phyloP scores from a whole-genome alignment of 2,329 filamentous ascomycete genomes.

The Polytolypa hystricis region DNA sequence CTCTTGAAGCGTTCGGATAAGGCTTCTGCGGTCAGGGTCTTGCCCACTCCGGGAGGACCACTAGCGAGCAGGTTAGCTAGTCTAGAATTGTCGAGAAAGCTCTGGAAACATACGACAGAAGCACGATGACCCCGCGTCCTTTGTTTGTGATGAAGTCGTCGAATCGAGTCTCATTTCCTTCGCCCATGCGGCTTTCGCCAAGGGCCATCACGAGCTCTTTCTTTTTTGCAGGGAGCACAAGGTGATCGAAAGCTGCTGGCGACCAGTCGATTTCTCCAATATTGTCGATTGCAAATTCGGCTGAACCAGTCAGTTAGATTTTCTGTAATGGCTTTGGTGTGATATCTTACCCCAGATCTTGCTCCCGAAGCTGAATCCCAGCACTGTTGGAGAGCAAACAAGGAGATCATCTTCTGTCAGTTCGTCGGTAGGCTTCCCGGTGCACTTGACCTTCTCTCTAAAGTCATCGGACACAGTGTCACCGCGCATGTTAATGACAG shows the following conservation, averaged over 20 bases:
- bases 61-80: background rate
- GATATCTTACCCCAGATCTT: slow-evolving; percentile 9
- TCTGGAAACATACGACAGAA: slow-evolving; percentile 25
- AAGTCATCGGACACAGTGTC: background rate
- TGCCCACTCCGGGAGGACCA: slow-evolving; percentile 44
- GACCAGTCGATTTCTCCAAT: slow-evolving; percentile 36
- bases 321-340: no score
- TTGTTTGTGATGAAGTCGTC: slow-evolving; percentile 44
- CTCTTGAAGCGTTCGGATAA: slow-evolving; percentile 41
- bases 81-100: background rate
- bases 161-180: slow-evolving; percentile 30
- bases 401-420: slow-evolving; percentile 8
- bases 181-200: slow-evolving; percentile 35
- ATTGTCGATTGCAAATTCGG: slow-evolving; percentile 27
- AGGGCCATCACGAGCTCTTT: slow-evolving; percentile 34
- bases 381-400: slow-evolving; percentile 8
- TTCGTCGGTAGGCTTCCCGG: background rate
- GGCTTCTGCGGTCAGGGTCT: slow-evolving; percentile 42
- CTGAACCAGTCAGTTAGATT: slow-evolving; percentile 3
- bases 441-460: background rate
- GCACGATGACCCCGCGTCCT: slow-evolving; percentile 41
- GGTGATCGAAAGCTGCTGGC: slow-evolving; percentile 34
- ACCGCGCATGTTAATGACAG: background rate
- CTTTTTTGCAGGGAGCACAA: slow-evolving; percentile 38
- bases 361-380: slow-evolving; percentile 9